These are phyloP conservation scores for Tolypocladium ophioglossoides DNA, from an alignment of 2,329 filamentous ascomycete species.

Conservation along the genomic window DNA sequence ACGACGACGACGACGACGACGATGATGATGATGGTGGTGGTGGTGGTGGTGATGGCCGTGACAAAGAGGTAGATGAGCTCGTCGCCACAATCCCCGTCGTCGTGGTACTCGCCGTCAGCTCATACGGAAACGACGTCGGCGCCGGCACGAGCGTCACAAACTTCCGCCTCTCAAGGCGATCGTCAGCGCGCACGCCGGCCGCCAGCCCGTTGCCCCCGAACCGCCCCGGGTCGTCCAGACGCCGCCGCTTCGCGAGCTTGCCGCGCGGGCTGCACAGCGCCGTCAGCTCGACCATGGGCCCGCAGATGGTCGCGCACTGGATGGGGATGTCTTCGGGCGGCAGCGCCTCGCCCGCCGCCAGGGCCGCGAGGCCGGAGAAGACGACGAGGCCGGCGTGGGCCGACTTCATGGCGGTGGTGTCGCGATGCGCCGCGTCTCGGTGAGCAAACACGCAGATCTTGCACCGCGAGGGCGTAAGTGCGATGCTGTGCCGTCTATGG, in stretches of 20 bases:
- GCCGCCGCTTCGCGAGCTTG: neutral
- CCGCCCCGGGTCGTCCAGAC: neutral
- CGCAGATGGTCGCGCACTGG: slow-evolving; percentile 29
- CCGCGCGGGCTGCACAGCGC: slow-evolving; percentile 19
- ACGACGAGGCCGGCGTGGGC: slow-evolving; percentile 13
- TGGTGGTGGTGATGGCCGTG: too few species aligned
- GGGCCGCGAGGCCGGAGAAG: slow-evolving; percentile 17
- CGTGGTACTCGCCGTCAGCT: neutral
- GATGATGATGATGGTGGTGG: neutral
- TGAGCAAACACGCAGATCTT: neutral
- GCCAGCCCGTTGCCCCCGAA: neutral
- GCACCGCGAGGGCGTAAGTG: neutral
- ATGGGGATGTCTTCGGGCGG: slow-evolving; percentile 25
- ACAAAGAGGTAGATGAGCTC: neutral
- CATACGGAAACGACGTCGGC: slow-evolving; percentile 18
- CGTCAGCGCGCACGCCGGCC: neutral
- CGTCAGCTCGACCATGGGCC: slow-evolving; percentile 31
- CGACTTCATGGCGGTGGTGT: slow-evolving; percentile 14
- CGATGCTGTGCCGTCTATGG: neutral
- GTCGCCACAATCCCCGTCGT: neutral
- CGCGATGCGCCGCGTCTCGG: neutral
- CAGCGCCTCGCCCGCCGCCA: slow-evolving; percentile 19
- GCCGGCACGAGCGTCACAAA: slow-evolving; percentile 20
- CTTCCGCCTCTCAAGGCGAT: slow-evolving; percentile 8
- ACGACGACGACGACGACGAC: neutral